Evolutionary conservation across 2,329 filamentous ascomycete species (phyloP), one percentile per base, ranked within the genome.

Genomic region (Aschersonia sp.): DNA sequence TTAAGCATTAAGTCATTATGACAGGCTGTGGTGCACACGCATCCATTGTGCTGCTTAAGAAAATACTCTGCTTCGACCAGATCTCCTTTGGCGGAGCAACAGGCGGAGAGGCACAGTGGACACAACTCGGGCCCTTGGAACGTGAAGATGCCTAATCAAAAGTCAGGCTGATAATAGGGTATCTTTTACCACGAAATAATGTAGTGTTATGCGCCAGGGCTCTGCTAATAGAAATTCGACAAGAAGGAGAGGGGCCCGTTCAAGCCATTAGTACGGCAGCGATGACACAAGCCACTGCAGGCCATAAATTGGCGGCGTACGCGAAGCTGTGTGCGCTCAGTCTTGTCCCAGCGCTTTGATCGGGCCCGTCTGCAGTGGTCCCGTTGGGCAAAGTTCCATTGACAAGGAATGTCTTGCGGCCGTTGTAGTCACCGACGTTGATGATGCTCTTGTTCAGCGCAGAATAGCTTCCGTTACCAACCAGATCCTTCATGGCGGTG

Each of bases 341-440:
- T 22, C 54, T 65, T n/a, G 63, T 65, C 22, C 57, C 55, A 5
- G 65, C 60, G 44, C 64, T 60, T 6, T 69, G 60, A 4, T 60
- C 50, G 5, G 54, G 50, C 2, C 50, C 55, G 41, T 56, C 60
- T 11, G 51, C 69, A 0, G 77, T 81, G 1, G 81, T 84, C 45
- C 77, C 78, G 54, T 84, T 83, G 32, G 80, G 76, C 4, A 90
- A 66, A 0, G 82, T 85, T n/a, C 86, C 86, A 60, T 88, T 87
- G 59, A 90, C 66, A 32, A 85, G 68, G 39, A 92, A 73, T 1
- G 76, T 81, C 52, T 72, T 47, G 71, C 64, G 39, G 44, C 52
- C 52, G 35, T 55, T 46, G 51, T 58, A 60, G 29, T 60, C 49
- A 2, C 73, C 76, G 1, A 89, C 73, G 10, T 69, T 73, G 49